Evolutionary conservation across 176 grass and related monocot species (phyloP).

Genomic region (Triticum timopheevii): DNA sequence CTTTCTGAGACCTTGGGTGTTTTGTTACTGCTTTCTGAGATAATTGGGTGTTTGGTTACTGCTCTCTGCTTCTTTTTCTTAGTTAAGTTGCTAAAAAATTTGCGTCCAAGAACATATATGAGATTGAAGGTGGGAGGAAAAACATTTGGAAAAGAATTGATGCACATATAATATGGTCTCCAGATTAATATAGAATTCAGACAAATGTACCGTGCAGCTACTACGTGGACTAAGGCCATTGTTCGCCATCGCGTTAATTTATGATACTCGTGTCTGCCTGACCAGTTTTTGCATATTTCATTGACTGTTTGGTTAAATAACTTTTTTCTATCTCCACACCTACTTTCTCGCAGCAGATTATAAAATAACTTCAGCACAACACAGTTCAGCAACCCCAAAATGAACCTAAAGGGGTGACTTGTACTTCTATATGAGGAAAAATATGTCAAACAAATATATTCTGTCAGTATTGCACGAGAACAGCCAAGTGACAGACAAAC

Average conservation of each 20-base stretch:
- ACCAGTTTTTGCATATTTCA: not conserved
- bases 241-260: not conserved
- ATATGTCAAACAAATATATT: not conserved
- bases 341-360: not conserved
- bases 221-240: not conserved
- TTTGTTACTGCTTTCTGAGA: not conserved
- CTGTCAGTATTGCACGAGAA: not conserved
- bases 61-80: not conserved
- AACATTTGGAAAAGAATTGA: not conserved
- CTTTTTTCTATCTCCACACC: not conserved
- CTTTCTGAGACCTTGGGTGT: too few relatives aligned
- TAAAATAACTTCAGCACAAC: not conserved
- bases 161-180: not conserved
- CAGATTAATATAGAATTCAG: not conserved
- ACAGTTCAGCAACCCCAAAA: not conserved
- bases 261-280: not conserved
- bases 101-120: not conserved
- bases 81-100: not conserved
- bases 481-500: constrained; percentile 4
- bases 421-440: not conserved
- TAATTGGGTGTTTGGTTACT: not conserved
- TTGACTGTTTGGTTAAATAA: not conserved
- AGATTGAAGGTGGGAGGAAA: not conserved
- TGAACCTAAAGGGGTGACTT: not conserved
- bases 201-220: not conserved